phyloP scores from a whole-genome alignment of 75 land plant genomes.

The Cupressus sempervirens region DNA sequence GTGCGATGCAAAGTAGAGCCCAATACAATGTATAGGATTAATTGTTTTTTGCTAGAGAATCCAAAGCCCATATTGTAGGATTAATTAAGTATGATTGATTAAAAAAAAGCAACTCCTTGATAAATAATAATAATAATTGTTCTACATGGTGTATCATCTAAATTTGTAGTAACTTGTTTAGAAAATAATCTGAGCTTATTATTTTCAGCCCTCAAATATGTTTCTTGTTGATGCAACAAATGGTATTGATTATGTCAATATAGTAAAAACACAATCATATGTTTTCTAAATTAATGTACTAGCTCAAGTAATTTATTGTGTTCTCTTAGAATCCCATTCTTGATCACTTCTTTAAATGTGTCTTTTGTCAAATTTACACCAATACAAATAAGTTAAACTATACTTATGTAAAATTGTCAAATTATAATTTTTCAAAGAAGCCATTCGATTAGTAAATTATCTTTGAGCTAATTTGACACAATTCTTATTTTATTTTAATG shows the following conservation, averaged over 20 bases:
- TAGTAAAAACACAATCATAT: not conserved
- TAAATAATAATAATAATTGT: too few species aligned
- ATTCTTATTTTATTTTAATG: not conserved
- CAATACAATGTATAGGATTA: too few species aligned
- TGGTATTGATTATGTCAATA: not conserved
- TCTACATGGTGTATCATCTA: slow-evolving; percentile 6
- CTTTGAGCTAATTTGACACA: not conserved
- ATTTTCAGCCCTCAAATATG: not conserved
- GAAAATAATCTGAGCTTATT: slow-evolving; percentile 1
- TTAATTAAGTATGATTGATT: too few species aligned
- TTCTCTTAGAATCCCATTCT: not conserved
- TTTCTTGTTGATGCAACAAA: not conserved
- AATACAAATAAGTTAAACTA: not conserved
- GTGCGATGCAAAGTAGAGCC: too few species aligned
- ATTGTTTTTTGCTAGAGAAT: too few species aligned
- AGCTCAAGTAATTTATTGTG: not conserved
- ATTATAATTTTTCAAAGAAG: not conserved
- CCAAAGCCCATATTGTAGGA: too few species aligned
- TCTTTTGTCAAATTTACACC: not conserved
- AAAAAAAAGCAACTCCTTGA: too few species aligned
- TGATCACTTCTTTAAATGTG: too few species aligned
- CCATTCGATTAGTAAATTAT: not conserved
- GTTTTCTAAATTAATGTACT: not conserved
- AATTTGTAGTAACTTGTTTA: slow-evolving; percentile 7
- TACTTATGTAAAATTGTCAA: not conserved